Conservation (phyloP, 495 filamentous ascomycete species). For the Podospora australis region DNA sequence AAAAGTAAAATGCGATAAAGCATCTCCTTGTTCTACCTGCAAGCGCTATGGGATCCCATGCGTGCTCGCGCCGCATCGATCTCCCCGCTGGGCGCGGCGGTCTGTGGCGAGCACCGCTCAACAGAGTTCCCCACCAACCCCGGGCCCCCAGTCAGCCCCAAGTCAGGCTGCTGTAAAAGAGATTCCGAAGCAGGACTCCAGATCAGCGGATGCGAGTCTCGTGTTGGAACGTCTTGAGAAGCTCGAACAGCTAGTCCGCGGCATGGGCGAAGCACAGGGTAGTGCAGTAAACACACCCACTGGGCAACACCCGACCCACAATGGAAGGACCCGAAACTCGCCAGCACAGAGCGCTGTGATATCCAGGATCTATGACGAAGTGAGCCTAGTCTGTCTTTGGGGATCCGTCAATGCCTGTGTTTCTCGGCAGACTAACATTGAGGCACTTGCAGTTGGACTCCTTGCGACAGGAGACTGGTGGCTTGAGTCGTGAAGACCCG, state of each 20-base stretch:
- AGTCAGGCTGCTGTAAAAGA: no score
- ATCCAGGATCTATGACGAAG: slow-evolving; percentile 49
- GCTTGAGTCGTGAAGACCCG: slow-evolving; percentile 23
- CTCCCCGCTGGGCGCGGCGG: slow-evolving; percentile 50
- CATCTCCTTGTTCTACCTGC: slow-evolving; percentile 53
- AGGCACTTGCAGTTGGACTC: slow-evolving; percentile 33
- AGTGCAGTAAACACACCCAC: no score
- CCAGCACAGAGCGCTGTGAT: slow-evolving; percentile 49
- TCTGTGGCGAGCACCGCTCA: slow-evolving; percentile 12
- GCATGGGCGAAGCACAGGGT: slow-evolving; percentile 44
- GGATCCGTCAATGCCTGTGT: not conserved
- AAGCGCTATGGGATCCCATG: slow-evolving; percentile 51
- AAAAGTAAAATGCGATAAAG: slow-evolving; percentile 58
- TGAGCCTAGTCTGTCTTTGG: slow-evolving; percentile 26
- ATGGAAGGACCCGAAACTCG: no score
- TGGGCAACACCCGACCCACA: no score
- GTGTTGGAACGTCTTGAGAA: slow-evolving; percentile 48
- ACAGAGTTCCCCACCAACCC: slow-evolving; percentile 1
- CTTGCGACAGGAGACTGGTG: slow-evolving; percentile 34
- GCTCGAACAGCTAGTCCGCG: slow-evolving; percentile 51
- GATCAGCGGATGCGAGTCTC: slow-evolving; percentile 7
- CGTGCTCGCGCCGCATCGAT: slow-evolving; percentile 39
- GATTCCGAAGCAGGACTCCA: slow-evolving; percentile 7
- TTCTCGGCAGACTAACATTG: not conserved
- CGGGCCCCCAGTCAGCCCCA: slow-evolving; percentile 14